Evolutionary conservation across 345 rosid genomes (phyloP).

Genomic region (Camelina laxa): DNA sequence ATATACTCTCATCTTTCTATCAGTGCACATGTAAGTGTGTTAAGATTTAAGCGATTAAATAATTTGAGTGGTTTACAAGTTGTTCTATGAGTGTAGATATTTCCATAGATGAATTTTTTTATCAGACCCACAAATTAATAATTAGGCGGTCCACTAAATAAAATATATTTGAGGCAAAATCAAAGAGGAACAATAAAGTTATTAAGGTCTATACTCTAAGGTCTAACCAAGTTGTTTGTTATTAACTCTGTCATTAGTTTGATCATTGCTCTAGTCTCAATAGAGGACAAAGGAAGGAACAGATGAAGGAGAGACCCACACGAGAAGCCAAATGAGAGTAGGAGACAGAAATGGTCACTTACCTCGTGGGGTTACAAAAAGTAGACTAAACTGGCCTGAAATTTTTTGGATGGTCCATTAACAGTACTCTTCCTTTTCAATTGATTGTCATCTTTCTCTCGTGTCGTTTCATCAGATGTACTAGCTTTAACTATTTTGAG

Average conservation of each 20-base stretch:
- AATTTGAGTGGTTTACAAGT: background rate
- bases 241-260: background rate
- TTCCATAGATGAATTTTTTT: background rate
- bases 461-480: constrained; percentile 37
- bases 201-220: background rate
- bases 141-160: background rate
- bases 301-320: constrained; percentile 37
- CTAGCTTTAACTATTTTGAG: constrained; percentile 17
- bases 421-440: constrained; percentile 21
- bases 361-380: constrained; percentile 39
- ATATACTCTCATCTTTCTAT: background rate
- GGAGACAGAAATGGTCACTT: constrained; percentile 44
- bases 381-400: constrained; percentile 40
- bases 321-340: constrained; percentile 37
- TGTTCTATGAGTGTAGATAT: background rate
- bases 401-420: constrained; percentile 33
- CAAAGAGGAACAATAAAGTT: background rate
- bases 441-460: constrained; percentile 34
- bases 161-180: background rate
- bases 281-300: constrained; percentile 13
- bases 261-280: background rate
- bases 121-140: background rate
- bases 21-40: constrained; percentile 13
- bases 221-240: background rate
- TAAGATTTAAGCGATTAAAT: background rate